Evolutionary conservation across 2,329 filamentous ascomycete species (phyloP).

Genomic region (Aspergillus glaucus): DNA sequence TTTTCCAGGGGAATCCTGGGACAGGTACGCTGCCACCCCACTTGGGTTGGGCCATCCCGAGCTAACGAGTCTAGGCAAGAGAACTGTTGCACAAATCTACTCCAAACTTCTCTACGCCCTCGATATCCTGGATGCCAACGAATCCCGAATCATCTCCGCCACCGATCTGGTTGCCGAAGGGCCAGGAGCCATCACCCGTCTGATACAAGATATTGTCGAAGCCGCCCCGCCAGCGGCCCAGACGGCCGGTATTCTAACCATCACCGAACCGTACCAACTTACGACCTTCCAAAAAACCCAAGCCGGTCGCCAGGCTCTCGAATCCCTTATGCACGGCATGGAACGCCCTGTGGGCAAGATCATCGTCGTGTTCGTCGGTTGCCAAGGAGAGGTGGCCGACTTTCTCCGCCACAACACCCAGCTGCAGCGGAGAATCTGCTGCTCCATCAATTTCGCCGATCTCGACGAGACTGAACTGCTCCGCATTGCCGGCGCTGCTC

Average conservation of each 20-base stretch:
- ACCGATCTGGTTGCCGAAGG: slow-evolving; percentile 9
- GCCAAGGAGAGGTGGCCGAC: slow-evolving; percentile 3
- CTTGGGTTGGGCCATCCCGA: neutral
- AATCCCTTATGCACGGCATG: slow-evolving; percentile 9
- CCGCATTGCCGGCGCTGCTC: slow-evolving; percentile 2
- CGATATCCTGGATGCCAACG: slow-evolving; percentile 9
- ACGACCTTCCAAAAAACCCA: neutral
- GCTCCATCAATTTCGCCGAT: slow-evolving; percentile 12
- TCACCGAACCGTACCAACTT: slow-evolving; percentile 10
- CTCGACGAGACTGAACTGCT: slow-evolving; percentile 10
- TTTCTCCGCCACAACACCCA: slow-evolving; percentile 10
- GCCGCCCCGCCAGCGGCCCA: slow-evolving; percentile 1
- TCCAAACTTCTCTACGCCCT: slow-evolving; percentile 15
- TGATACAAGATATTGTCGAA: slow-evolving; percentile 8
- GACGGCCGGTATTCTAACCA: slow-evolving; percentile 10
- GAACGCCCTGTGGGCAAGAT: slow-evolving; percentile 9
- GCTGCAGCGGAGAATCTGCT: slow-evolving; percentile 11
- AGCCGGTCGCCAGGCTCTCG: slow-evolving; percentile 6
- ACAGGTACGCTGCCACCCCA: slow-evolving; percentile 5
- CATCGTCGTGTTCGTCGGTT: slow-evolving; percentile 12
- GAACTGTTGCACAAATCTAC: slow-evolving; percentile 13
- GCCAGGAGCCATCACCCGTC: slow-evolving; percentile 3
- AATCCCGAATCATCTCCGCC: slow-evolving; percentile 9
- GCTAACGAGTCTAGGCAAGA: slow-evolving; percentile 7
- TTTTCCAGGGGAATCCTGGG: slow-evolving; percentile 13